These are phyloP conservation scores for Kernera saxatilis DNA, from an alignment of 345 rosid genomes.

Conservation along the genomic window DNA sequence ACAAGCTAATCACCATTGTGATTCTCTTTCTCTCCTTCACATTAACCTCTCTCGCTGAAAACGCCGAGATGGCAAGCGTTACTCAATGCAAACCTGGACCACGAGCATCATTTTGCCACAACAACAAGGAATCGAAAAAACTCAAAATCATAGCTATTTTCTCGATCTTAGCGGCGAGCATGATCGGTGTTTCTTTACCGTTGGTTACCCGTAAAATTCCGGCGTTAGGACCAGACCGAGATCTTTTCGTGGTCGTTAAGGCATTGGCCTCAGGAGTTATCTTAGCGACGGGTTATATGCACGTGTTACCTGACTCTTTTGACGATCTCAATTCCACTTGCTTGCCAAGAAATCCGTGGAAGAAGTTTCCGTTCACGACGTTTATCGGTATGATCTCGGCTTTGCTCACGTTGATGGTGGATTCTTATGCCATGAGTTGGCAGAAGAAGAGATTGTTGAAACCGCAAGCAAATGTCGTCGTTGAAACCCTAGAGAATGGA, in stretches of 20 bases:
- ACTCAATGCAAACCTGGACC: neutral
- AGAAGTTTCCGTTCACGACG: constrained; percentile 38
- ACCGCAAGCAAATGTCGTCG: neutral
- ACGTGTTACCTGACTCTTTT: constrained; percentile 41
- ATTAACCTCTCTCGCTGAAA: neutral
- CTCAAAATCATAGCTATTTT: constrained; percentile 31
- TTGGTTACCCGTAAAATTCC: constrained; percentile 11
- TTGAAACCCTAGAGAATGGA: constrained; percentile 10
- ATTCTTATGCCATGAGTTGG: constrained; percentile 33
- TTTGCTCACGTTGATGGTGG: constrained; percentile 36
- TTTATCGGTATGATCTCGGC: constrained; percentile 47
- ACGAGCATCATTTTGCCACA: constrained; percentile 6
- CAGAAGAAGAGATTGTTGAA: constrained; percentile 3
- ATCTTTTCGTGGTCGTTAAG: constrained; percentile 21
- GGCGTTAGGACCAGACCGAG: constrained; percentile 27
- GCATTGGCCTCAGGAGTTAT: constrained; percentile 42
- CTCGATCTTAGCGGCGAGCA: constrained; percentile 31
- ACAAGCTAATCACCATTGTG: neutral
- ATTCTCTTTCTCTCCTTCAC: constrained; percentile 10
- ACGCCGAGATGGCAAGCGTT: neutral
- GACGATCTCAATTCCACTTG: constrained; percentile 24
- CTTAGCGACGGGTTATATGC: constrained; percentile 44
- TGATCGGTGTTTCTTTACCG: constrained; percentile 36
- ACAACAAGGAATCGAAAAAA: constrained; percentile 20
- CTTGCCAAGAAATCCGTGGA: constrained; percentile 36